Evolutionary conservation across 2,329 filamentous ascomycete species (phyloP).

Genomic region (Ilyonectria sp.): DNA sequence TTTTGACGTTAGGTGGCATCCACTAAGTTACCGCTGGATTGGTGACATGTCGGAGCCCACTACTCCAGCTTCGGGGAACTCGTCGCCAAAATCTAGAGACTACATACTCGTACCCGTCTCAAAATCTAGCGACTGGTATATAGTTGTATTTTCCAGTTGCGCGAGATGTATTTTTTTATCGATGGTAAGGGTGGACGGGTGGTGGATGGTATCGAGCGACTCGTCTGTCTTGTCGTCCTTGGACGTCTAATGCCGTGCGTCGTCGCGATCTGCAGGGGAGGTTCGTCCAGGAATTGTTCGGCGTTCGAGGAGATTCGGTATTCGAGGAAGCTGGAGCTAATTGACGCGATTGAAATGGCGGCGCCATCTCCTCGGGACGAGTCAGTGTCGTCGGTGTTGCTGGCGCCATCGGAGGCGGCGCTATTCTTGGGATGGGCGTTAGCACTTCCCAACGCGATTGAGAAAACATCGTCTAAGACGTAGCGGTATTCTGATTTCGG

Average conservation of each 20-base stretch:
- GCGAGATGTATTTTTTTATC: slow-evolving; percentile 27
- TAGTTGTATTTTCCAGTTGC: neutral
- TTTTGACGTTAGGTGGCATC: slow-evolving; percentile 37
- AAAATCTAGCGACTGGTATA: slow-evolving; percentile 30
- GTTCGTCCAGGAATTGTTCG: slow-evolving; percentile 32
- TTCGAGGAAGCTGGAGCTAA: slow-evolving; percentile 30
- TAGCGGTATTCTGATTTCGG: too few species aligned
- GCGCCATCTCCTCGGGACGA: slow-evolving; percentile 31
- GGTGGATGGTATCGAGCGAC: slow-evolving; percentile 33
- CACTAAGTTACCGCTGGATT: slow-evolving; percentile 68
- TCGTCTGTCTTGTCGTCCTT: slow-evolving; percentile 30
- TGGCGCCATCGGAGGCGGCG: neutral
- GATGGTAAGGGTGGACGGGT: slow-evolving; percentile 24
- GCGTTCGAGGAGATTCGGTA: slow-evolving; percentile 27
- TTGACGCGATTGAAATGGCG: slow-evolving; percentile 32
- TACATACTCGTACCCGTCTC: slow-evolving; percentile 37
- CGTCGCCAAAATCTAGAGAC: slow-evolving; percentile 50
- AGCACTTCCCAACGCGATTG: too few species aligned
- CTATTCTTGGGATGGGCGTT: neutral
- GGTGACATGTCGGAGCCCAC: slow-evolving; percentile 67
- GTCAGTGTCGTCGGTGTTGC: slow-evolving; percentile 27
- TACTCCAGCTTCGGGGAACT: slow-evolving; percentile 60
- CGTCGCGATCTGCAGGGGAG: slow-evolving; percentile 32
- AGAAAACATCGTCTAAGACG: too few species aligned
- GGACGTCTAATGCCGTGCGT: slow-evolving; percentile 28